phyloP scores from a whole-genome alignment of 2,329 filamentous ascomycete genomes.

The Amesomyces nigricolor region DNA sequence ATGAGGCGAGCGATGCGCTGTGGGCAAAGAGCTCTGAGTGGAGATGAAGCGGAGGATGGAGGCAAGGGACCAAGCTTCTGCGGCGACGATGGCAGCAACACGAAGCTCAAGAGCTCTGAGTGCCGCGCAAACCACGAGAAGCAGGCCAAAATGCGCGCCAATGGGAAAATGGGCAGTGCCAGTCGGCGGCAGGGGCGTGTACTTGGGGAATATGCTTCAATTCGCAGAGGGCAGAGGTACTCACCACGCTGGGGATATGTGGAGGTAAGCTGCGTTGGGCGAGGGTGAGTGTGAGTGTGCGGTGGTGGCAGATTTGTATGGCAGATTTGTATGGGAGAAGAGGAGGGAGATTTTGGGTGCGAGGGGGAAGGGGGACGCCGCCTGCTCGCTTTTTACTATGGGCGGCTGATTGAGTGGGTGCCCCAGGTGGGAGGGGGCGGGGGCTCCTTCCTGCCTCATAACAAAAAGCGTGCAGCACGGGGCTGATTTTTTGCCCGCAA shows the following conservation, averaged over 20 bases:
- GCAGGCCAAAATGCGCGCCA: background rate
- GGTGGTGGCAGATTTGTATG: slow-evolving; percentile 51
- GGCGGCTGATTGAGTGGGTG: slow-evolving; percentile 52
- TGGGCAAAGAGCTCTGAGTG: slow-evolving; percentile 12
- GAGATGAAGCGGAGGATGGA: slow-evolving; percentile 8
- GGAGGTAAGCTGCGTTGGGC: slow-evolving; percentile 20
- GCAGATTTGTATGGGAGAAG: slow-evolving; percentile 55
- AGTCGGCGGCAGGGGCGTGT: slow-evolving; percentile 26
- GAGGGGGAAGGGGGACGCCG: slow-evolving; percentile 50
- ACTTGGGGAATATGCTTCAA: slow-evolving; percentile 38
- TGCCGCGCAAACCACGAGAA: background rate
- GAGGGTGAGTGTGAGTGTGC: slow-evolving; percentile 28
- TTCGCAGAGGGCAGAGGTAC: slow-evolving; percentile 43
- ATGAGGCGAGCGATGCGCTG: background rate
- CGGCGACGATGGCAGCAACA: slow-evolving; percentile 5
- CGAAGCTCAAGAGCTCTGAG: background rate
- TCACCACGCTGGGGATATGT: slow-evolving; percentile 43
- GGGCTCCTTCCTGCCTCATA: slow-evolving; percentile 29
- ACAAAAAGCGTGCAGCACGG: slow-evolving; percentile 28
- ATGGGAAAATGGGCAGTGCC: slow-evolving; percentile 9
- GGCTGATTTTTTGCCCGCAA: slow-evolving; percentile 28
- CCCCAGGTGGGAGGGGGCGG: slow-evolving; percentile 27
- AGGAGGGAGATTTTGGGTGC: slow-evolving; percentile 42
- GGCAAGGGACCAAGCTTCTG: slow-evolving; percentile 10
- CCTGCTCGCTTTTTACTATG: slow-evolving; percentile 59